These are phyloP conservation scores for Leccinum aurantiacum DNA, from an alignment of 768 basidiomycete species.

Conservation along the genomic window DNA sequence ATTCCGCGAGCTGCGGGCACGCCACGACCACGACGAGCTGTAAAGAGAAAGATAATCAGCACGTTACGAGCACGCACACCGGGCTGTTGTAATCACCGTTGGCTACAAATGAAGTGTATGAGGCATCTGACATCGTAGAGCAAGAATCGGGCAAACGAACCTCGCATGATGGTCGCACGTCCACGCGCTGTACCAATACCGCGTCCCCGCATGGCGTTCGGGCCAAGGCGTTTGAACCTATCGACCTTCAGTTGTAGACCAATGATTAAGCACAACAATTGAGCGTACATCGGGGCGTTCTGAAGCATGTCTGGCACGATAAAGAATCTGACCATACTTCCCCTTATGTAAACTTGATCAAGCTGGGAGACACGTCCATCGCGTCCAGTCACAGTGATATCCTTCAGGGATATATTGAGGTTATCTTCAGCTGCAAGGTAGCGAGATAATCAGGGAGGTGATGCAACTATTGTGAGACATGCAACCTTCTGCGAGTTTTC, in stretches of 20 bases:
- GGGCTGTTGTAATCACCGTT: constrained; percentile 55
- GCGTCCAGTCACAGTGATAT: constrained; percentile 96
- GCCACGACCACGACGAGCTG: constrained; percentile 87
- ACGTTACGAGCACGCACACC: constrained; percentile 7
- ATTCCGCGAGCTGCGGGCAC: constrained; percentile 77
- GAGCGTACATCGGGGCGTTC: constrained; percentile 93
- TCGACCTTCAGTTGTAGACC: constrained; percentile 10
- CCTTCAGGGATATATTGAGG: constrained; percentile 91
- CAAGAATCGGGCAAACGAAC: constrained; percentile 45
- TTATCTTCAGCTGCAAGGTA: constrained; percentile 88
- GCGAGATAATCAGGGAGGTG: constrained; percentile 20
- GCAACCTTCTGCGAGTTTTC: constrained; percentile 92
- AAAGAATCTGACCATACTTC: constrained; percentile 97
- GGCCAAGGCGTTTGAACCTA: constrained; percentile 99
- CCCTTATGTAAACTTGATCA: constrained; percentile 98
- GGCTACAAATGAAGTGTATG: constrained; percentile 46
- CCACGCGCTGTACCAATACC: constrained; percentile 99
- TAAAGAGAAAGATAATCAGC: constrained; percentile 16
- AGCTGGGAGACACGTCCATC: constrained; percentile 98
- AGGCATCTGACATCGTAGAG: constrained; percentile 12
- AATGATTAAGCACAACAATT: background rate
- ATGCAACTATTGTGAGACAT: constrained; percentile 3
- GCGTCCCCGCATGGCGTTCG: constrained; percentile 97
- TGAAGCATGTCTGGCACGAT: constrained; percentile 99
- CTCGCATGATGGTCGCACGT: constrained; percentile 97